phyloP scores from a whole-genome alignment of 2,329 filamentous ascomycete genomes.

The Sclerotinia glacialis region DNA sequence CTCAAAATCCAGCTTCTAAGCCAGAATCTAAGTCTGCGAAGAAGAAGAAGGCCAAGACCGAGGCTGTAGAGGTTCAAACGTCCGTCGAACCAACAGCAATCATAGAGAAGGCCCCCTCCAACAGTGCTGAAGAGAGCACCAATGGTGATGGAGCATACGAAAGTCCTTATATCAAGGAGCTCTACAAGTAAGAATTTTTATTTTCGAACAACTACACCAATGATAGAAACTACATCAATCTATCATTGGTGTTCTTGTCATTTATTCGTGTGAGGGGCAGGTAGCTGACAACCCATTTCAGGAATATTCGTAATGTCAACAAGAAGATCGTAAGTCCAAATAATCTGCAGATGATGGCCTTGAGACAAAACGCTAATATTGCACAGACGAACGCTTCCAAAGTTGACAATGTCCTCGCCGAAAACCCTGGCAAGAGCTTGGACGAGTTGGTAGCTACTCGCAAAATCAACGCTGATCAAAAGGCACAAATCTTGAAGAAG shows the following conservation, averaged over 20 bases:
- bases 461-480: slow-evolving; percentile 80
- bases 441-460: slow-evolving; percentile 68
- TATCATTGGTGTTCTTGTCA: not conserved
- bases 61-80: slow-evolving; percentile 45
- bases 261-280: not conserved
- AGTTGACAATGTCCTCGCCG: slow-evolving; percentile 65
- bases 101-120: slow-evolving; percentile 50
- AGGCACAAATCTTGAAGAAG: slow-evolving; percentile 74
- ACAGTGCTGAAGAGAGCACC: slow-evolving; percentile 44
- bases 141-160: slow-evolving; percentile 59
- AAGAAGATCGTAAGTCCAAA: slow-evolving; percentile 80
- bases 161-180: slow-evolving; percentile 78
- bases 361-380: slow-evolving; percentile 27
- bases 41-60: slow-evolving; percentile 65
- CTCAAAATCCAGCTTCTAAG: slow-evolving; percentile 61
- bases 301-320: slow-evolving; percentile 84
- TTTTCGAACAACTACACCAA: slow-evolving; percentile 12
- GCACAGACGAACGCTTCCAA: slow-evolving; percentile 66
- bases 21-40: slow-evolving; percentile 63
- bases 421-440: slow-evolving; percentile 67
- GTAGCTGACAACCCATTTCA: slow-evolving; percentile 42
- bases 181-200: slow-evolving; percentile 71
- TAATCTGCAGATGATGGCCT: not conserved
- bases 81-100: slow-evolving; percentile 51
- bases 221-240: slow-evolving; percentile 20